Evolutionary conservation across 1,284 basidiomycete species (phyloP), one percentile per base, ranked within the genome.

Genomic region (Somion occarium): DNA sequence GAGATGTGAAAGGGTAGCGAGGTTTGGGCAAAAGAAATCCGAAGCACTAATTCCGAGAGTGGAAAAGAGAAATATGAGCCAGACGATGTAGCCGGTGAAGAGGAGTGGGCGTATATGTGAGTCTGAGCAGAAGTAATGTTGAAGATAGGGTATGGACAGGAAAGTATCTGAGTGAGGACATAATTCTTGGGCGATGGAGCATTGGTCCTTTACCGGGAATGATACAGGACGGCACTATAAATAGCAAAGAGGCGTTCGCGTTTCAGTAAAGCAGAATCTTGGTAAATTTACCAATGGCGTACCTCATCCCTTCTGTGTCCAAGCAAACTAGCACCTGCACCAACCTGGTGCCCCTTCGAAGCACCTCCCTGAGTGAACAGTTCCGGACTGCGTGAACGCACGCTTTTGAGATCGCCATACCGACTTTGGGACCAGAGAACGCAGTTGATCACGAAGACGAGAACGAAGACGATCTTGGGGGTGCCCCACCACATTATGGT

Each of bases 1-100:
- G 5, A 90, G 71, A 44, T 85, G 78, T 0, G 93, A 82, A 34
- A 96, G 86, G 0, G 93, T 91, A 0, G 89, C 86, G 26, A 97
- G 79, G 67, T 98, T 97, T 1, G 93, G 93, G 44, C 90, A 94
- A 73, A 98, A 96, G 72, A 96, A 98, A 69, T 98, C 94, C 37
- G 91, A 89, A 7, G 93, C 92, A 57, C 85, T 88, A 66, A 97
- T 96, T 2, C 93, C 93, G 20, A 96, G 82, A 46, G 91, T 89
- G 20, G 88, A 90, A 70, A 93, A 93, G 50, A 93, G 80, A 71
- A 93, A 92, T 22, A 83, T 59, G 26, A 92, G 79, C 91, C 91
- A 93, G 34, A 88, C 49, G 18, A 89, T 57, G 55, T 91, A 78
- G 42, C 73, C 78, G 2, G 66, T 60, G 67, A 92, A 90, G 19